A percentile compares a stretch with the other conserved stretches of the same genome.
Evolutionary conservation across 2,329 filamentous ascomycete genomes (phyloP).

Genomic region (Botrytis tulipae): DNA sequence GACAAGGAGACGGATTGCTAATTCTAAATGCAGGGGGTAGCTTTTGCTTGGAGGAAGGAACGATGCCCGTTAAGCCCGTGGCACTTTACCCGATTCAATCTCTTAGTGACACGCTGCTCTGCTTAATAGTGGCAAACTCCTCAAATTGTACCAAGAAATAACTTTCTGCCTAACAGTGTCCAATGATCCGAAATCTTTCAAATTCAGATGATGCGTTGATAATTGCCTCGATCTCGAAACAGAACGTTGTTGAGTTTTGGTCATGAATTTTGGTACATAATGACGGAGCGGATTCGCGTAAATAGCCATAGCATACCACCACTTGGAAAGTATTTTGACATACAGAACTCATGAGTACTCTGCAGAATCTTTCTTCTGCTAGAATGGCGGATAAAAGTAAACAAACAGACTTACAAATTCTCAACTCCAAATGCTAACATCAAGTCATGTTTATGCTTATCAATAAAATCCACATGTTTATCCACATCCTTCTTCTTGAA

Average conservation of each 20-base stretch:
- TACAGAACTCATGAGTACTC: not conserved
- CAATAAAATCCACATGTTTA: slow-evolving; percentile 15
- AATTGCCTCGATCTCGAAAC: not conserved
- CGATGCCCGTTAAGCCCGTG: not conserved
- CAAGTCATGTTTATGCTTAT: slow-evolving; percentile 19
- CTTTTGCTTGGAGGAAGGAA: accelerated
- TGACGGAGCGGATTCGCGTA: accelerated
- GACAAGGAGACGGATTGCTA: accelerated
- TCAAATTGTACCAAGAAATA: no score
- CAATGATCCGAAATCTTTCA: no score
- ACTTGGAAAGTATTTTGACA: not conserved
- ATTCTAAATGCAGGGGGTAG: not conserved
- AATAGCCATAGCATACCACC: not conserved
- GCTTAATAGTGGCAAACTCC: not conserved
- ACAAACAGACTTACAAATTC: not conserved
- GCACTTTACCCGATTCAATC: not conserved
- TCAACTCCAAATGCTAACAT: not conserved
- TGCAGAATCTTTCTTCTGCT: no score
- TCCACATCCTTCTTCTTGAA: slow-evolving; percentile 26
- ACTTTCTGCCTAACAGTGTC: no score
- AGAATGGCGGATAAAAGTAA: not conserved
- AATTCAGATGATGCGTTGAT: not conserved
- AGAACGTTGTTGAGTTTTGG: not conserved
- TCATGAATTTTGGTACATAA: accelerated
- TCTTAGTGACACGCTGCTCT: accelerated